phyloP scores from a whole-genome alignment of 2,329 filamentous ascomycete species.

The Ascochyta clinopodiicola region DNA sequence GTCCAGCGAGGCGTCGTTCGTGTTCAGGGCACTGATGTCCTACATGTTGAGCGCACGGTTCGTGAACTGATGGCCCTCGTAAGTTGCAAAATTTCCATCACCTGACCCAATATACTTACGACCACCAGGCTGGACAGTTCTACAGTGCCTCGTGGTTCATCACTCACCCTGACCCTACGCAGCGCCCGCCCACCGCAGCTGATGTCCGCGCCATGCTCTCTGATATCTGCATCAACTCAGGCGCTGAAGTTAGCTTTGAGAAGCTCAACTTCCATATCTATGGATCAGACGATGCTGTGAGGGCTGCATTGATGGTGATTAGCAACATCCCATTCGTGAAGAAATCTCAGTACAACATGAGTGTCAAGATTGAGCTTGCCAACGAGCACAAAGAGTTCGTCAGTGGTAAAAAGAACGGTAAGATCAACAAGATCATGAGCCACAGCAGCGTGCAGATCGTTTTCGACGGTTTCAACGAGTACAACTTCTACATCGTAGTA shows the following conservation, averaged over 20 bases:
- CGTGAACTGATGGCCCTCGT: slow-evolving; percentile 94
- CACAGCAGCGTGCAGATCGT: slow-evolving; percentile 99
- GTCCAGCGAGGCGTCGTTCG: slow-evolving; percentile 84
- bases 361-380: slow-evolving; percentile 97
- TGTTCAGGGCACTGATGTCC: slow-evolving; percentile 89
- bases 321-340: slow-evolving; percentile 89
- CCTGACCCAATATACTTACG: slow-evolving; percentile 26
- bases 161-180: slow-evolving; percentile 73
- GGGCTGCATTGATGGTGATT: slow-evolving; percentile 92
- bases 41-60: slow-evolving; percentile 93
- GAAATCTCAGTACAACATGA: slow-evolving; percentile 87
- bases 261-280: slow-evolving; percentile 93
- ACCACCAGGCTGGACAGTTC: slow-evolving; percentile 83
- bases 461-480: slow-evolving; percentile 98
- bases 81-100: slow-evolving; percentile 46
- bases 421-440: slow-evolving; percentile 99
- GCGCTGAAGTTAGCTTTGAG: slow-evolving; percentile 92
- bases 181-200: slow-evolving; percentile 65
- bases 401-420: slow-evolving; percentile 99
- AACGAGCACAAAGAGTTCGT: slow-evolving; percentile 99
- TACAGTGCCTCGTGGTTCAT: slow-evolving; percentile 98
- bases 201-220: slow-evolving; percentile 91
- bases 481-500: slow-evolving; percentile 99
- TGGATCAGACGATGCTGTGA: slow-evolving; percentile 94
- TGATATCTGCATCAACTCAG: slow-evolving; percentile 95